These are phyloP conservation scores for Gonapodya prolifera DNA, from an alignment of 192 early-diverging fungal species.

Conservation along the genomic window DNA sequence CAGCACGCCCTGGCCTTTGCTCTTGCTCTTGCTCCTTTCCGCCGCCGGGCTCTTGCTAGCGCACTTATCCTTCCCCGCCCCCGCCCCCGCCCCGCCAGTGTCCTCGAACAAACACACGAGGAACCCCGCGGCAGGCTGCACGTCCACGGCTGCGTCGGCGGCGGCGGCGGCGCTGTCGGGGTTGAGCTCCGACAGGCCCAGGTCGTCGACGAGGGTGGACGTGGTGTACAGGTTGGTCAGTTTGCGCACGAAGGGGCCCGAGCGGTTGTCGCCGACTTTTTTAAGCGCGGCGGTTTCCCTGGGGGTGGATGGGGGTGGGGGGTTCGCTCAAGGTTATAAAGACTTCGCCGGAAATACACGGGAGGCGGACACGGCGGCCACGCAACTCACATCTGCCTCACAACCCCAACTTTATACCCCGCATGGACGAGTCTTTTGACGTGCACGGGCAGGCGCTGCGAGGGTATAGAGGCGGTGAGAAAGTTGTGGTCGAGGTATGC, in stretches of 20 bases:
- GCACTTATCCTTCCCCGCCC: neutral
- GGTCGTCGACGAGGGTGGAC: slow-evolving; percentile 43
- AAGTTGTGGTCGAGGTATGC: slow-evolving; percentile 68
- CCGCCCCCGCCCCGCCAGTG: neutral
- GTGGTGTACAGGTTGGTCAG: slow-evolving; percentile 56
- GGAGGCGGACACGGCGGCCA: no score
- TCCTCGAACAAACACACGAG: neutral
- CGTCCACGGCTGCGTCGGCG: neutral
- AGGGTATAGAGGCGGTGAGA: slow-evolving; percentile 67
- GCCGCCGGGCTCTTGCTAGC: no score
- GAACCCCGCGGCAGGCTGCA: neutral
- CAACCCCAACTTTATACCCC: slow-evolving; percentile 77
- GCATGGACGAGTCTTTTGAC: slow-evolving; percentile 65
- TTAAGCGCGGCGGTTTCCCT: slow-evolving; percentile 75
- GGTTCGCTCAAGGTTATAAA: no score
- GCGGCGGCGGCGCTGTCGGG: neutral
- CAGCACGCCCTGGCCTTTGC: neutral
- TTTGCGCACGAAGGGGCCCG: slow-evolving; percentile 51
- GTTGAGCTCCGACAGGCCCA: slow-evolving; percentile 10
- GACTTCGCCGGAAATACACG: no score
- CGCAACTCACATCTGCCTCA: slow-evolving; percentile 40
- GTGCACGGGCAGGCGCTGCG: slow-evolving; percentile 64
- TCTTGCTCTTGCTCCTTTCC: no score
- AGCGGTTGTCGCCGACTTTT: slow-evolving; percentile 41
- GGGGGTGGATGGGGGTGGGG: neutral